phyloP scores from a whole-genome alignment of 768 basidiomycete species.

The Nevesoporus exiguus region DNA sequence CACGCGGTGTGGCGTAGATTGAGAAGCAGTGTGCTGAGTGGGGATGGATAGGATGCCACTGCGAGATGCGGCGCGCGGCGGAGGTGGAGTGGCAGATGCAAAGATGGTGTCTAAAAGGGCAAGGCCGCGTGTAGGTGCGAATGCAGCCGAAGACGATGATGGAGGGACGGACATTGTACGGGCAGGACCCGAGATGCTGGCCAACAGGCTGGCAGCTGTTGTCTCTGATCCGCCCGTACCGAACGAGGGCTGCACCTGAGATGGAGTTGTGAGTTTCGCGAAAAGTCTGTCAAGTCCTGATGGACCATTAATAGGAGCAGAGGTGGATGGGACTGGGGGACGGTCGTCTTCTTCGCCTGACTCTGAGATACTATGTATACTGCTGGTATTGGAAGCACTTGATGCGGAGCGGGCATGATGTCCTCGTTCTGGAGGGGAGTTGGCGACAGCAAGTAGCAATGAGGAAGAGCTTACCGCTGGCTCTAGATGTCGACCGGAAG shows the following conservation, averaged over 20 bases:
- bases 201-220: slow-evolving; percentile 43
- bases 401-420: slow-evolving; percentile 30
- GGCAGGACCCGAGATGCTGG: slow-evolving; percentile 45
- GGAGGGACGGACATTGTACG: slow-evolving; percentile 30
- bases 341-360: slow-evolving; percentile 27
- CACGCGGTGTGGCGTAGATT: slow-evolving; percentile 5
- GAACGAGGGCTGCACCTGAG: slow-evolving; percentile 19
- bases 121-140: slow-evolving; percentile 45
- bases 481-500: slow-evolving; percentile 32
- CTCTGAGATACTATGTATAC: slow-evolving; percentile 35
- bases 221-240: slow-evolving; percentile 26
- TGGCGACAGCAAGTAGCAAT: not conserved
- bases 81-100: slow-evolving; percentile 54
- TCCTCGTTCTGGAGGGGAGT: slow-evolving; percentile 19
- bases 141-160: slow-evolving; percentile 25
- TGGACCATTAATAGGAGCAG: slow-evolving; percentile 13
- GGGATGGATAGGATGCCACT: slow-evolving; percentile 5
- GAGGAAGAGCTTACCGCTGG: slow-evolving; percentile 21
- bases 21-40: slow-evolving; percentile 14
- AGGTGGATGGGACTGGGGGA: slow-evolving; percentile 9
- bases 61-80: slow-evolving; percentile 19
- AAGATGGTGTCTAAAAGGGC: slow-evolving; percentile 68
- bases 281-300: slow-evolving; percentile 45
- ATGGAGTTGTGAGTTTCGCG: slow-evolving; percentile 35
- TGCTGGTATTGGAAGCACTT: slow-evolving; percentile 34